Evolutionary conservation across 2,329 filamentous ascomycete genomes (phyloP).

Genomic region (Diaporthe humulicola): DNA sequence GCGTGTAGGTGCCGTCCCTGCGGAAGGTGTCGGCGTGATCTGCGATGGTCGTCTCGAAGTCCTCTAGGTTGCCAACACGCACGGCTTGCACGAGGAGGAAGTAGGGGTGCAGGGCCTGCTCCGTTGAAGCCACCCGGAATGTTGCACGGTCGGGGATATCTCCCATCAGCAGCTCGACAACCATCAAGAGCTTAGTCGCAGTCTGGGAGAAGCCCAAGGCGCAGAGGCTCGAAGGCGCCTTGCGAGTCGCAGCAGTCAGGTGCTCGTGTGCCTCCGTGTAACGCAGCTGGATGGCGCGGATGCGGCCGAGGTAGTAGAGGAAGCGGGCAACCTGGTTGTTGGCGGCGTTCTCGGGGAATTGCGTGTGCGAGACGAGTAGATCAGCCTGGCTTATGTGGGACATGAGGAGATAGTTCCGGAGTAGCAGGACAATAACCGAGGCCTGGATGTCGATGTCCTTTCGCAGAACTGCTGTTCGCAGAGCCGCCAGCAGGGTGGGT

Average conservation of each 20-base stretch:
- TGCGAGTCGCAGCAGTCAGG: slow-evolving; percentile 91
- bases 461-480: slow-evolving; percentile 94
- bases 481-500: slow-evolving; percentile 85
- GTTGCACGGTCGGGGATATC: slow-evolving; percentile 96
- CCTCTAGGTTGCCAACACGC: slow-evolving; percentile 94
- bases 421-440: slow-evolving; percentile 91
- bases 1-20: slow-evolving; percentile 92
- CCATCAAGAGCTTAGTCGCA: slow-evolving; percentile 94
- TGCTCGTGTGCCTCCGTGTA: slow-evolving; percentile 98
- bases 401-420: slow-evolving; percentile 95
- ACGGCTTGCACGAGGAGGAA: slow-evolving; percentile 95
- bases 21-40: slow-evolving; percentile 88
- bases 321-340: slow-evolving; percentile 99
- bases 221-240: slow-evolving; percentile 90
- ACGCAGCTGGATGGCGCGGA: slow-evolving; percentile 94
- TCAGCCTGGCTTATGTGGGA: slow-evolving; percentile 98
- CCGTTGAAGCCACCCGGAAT: slow-evolving; percentile 90
- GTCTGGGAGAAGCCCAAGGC: slow-evolving; percentile 96
- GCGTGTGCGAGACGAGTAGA: slow-evolving; percentile 93
- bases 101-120: slow-evolving; percentile 91
- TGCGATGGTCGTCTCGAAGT: slow-evolving; percentile 89
- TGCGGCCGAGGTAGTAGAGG: slow-evolving; percentile 96
- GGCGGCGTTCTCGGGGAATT: slow-evolving; percentile 92
- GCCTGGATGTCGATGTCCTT: slow-evolving; percentile 99
- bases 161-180: slow-evolving; percentile 97